Conservation (phyloP, 1,284 basidiomycete species). For the Rhodotorula sp. region DNA sequence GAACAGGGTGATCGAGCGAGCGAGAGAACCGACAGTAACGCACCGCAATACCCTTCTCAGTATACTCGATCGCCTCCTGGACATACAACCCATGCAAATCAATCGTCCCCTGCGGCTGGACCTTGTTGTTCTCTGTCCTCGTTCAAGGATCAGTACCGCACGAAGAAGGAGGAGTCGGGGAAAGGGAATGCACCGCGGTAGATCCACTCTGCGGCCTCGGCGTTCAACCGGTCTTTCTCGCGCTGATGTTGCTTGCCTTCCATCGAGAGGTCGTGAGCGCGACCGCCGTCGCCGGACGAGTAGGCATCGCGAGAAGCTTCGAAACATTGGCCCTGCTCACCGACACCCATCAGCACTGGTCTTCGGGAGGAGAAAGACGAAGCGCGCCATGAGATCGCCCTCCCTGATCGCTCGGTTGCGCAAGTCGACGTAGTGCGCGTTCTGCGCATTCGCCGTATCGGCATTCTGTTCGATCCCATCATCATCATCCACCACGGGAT, state of each 20-base stretch:
- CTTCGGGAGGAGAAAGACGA: neutral
- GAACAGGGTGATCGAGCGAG: neutral
- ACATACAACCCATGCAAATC: conserved; percentile 82
- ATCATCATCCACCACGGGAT: neutral
- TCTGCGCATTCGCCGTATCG: conserved; percentile 50
- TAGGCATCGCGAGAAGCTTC: conserved; percentile 64
- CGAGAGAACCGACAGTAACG: neutral
- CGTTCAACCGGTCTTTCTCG: conserved; percentile 77
- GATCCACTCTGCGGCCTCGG: conserved; percentile 85
- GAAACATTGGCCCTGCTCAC: conserved; percentile 31
- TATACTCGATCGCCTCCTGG: conserved; percentile 62
- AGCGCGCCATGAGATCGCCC: conserved; percentile 66
- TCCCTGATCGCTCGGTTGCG: conserved; percentile 71
- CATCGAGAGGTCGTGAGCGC: conserved; percentile 78
- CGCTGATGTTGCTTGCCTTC: conserved; percentile 78
- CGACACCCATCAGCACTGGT: neutral
- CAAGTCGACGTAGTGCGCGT: conserved; percentile 66
- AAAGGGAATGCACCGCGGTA: conserved; percentile 61
- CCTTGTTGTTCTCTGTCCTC: conserved; percentile 73
- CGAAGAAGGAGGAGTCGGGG: neutral
- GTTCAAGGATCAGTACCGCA: neutral
- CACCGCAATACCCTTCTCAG: conserved; percentile 44
- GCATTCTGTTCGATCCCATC: conserved; percentile 57
- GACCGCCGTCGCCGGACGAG: conserved; percentile 66
- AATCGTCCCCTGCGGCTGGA: conserved; percentile 69